A percentile compares a stretch with the other conserved stretches of the same genome.
Conservation (phyloP, 2,329 filamentous ascomycete species). For the Eutypa lata region DNA sequence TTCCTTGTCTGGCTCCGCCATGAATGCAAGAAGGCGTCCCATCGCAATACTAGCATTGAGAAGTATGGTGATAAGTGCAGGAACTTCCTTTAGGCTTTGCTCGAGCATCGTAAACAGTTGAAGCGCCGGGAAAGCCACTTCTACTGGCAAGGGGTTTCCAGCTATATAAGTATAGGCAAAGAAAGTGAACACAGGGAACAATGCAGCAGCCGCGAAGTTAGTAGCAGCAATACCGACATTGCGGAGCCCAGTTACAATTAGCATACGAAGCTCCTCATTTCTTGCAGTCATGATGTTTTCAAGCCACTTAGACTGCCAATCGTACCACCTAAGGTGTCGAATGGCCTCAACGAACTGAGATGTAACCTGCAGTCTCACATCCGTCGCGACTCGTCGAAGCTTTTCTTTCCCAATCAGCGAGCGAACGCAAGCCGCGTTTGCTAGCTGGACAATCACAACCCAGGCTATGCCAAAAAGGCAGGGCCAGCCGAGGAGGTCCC, state of each 20-base stretch:
- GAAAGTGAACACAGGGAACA: constrained; percentile 79
- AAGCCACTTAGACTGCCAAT: constrained; percentile 77
- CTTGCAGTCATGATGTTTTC: constrained; percentile 65
- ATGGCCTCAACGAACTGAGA: constrained; percentile 86
- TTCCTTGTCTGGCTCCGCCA: constrained; percentile 78
- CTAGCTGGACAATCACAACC: constrained; percentile 63
- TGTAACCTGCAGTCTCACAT: constrained; percentile 74
- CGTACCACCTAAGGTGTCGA: constrained; percentile 76
- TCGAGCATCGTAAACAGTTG: constrained; percentile 78
- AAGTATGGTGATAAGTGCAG: constrained; percentile 69
- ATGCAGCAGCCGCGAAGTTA: constrained; percentile 67
- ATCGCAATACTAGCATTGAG: constrained; percentile 83
- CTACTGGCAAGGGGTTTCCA: constrained; percentile 65
- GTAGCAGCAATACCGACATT: constrained; percentile 61
- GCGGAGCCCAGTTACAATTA: constrained; percentile 63
- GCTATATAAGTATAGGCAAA: constrained; percentile 75
- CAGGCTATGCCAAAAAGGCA: constrained; percentile 72
- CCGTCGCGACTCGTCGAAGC: constrained; percentile 69
- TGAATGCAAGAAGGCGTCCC: constrained; percentile 78
- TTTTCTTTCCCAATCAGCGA: constrained; percentile 67
- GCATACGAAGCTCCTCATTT: constrained; percentile 63
- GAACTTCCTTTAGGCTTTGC: constrained; percentile 68
- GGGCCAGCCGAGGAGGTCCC: constrained; percentile 75
- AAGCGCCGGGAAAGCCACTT: constrained; percentile 83
- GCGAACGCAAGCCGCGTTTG: constrained; percentile 67